Evolutionary conservation across 306 rosid genomes (phyloP), one percentile per base, ranked within the genome.

Genomic region (Cucumis melo): DNA sequence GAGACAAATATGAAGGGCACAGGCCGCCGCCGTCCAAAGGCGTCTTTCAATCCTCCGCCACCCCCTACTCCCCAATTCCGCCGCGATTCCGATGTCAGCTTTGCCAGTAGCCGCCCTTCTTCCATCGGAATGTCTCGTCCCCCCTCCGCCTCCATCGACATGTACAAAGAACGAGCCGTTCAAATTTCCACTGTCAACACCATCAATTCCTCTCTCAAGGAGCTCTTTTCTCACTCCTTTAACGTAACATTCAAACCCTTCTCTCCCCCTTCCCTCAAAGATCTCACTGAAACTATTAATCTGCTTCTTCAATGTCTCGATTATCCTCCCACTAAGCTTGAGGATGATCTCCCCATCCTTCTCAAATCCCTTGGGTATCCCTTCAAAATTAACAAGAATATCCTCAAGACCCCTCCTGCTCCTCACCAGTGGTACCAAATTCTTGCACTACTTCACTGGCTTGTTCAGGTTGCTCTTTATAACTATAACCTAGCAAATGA

Each of bases 351-450:
- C n/a, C 93, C 96, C 0, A 1, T 73, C 17, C 42, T 94, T 12
- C 85, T 94, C 0, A 92, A 87, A 64, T 50, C 79, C 61, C 82
- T 89, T 2, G 77, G 71, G 60, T 94, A 84, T 76, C 99, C 97
- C 23, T 87, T 81, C 84, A 94, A 91, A 48, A 74, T 89, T 75
- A 92, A 88, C 77, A 94, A 90, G 56, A 85, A 92, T 0, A 78
- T 94, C 44, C 88, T 94, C 55, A 91, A 87, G 32, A 80, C 92
- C 6, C 97, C 97, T 5, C 93, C 92, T 0, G 89, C 96, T 0
- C 94, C 97, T 58, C 99, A 94, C 81, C 96, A 90, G 34, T 94
- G 99, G 99, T 96, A 96, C 1, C 29, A 90, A 0, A 53, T 92
- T 24, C 92, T 94, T 29, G 94, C 97, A 1, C 84, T 94, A 14